Evolutionary conservation across 148 eudicot species (phyloP), one percentile per base, ranked within the genome.

Genomic region (Camellia granthamiana): DNA sequence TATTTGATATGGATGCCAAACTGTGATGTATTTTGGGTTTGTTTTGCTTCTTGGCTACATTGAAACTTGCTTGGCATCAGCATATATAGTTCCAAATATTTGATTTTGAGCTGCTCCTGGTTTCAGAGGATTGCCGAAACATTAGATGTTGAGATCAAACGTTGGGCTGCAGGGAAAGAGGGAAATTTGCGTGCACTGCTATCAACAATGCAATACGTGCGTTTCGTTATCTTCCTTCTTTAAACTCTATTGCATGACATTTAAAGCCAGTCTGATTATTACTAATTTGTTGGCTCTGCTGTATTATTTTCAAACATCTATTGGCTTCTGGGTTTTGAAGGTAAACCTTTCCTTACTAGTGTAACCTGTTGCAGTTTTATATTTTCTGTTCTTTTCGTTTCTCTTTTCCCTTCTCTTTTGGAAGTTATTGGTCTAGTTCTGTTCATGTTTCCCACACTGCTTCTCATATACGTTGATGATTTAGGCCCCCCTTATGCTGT

Each of bases 161-260:
- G 94, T 19, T 91, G 94, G 94, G 84, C 94, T 74, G 88, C 87
- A 16, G 94, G 94, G 47, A 91, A 91, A 81, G 94, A 91, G 84
- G 92, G 92, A 78, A 91, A 91, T 78, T 78, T 91, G 86, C 94
- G 92, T 52, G 94, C 94, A 15, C 78, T 91, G 78, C 87, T 91
- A 43, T 91, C 94, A 79, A 91, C 92, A 15, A 61, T 91, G 83
- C 94, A 91, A 89, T 90, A 92, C 79, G 95, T 92, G 81, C 47
- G 92, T 82, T 46, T 69, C 16, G 74, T 62, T 49, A 42, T 74
- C 58, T 42, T 18, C 62, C 69, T 60, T 30, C 55, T 49, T 30
- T 19, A 16, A 15, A 41, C 16, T n/a, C 21, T 23, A 62, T 56
- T 74, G 21, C 63, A 38, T 74, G 64, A 38, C 77, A 55, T 54